phyloP scores from a whole-genome alignment of 306 rosid species.

The Sicyos baderoa region DNA sequence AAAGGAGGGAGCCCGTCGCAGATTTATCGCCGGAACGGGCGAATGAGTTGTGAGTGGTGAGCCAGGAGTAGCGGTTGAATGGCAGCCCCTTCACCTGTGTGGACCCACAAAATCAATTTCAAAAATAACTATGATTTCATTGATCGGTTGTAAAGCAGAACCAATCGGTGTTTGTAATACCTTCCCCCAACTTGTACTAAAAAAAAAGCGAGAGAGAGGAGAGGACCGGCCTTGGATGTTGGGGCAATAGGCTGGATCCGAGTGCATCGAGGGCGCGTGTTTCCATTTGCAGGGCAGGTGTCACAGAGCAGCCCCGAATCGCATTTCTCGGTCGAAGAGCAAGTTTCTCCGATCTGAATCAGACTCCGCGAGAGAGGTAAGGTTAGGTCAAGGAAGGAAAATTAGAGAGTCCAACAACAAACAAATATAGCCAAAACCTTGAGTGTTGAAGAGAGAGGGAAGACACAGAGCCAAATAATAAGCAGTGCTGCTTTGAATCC shows the following conservation, averaged over 20 bases:
- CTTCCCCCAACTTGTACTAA: too few species aligned
- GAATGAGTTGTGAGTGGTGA: slow-evolving; percentile 79
- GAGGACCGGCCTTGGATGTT: slow-evolving; percentile 43
- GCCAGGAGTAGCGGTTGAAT: slow-evolving; percentile 80
- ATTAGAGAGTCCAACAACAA: too few species aligned
- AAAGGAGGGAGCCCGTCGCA: slow-evolving; percentile 43
- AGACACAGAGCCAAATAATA: slow-evolving; percentile 40
- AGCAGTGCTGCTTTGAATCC: slow-evolving; percentile 22
- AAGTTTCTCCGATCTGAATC: slow-evolving; percentile 93
- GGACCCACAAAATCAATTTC: too few species aligned
- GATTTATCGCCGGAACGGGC: slow-evolving; percentile 60
- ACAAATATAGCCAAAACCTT: too few species aligned
- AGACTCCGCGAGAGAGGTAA: neutral
- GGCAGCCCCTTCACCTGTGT: slow-evolving; percentile 70
- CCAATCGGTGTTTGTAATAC: too few species aligned
- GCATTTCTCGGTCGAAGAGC: slow-evolving; percentile 53
- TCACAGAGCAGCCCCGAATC: slow-evolving; percentile 59
- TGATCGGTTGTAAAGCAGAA: too few species aligned
- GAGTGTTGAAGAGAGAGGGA: slow-evolving; percentile 38
- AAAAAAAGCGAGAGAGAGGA: too few species aligned
- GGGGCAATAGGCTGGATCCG: slow-evolving; percentile 58
- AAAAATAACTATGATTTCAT: too few species aligned
- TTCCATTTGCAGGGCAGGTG: slow-evolving; percentile 70
- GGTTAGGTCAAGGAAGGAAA: neutral
- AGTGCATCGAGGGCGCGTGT: slow-evolving; percentile 76